Base-by-base conservation (phyloP, 164 flowering plant genomes). In the Saururus chinensis region DNA sequence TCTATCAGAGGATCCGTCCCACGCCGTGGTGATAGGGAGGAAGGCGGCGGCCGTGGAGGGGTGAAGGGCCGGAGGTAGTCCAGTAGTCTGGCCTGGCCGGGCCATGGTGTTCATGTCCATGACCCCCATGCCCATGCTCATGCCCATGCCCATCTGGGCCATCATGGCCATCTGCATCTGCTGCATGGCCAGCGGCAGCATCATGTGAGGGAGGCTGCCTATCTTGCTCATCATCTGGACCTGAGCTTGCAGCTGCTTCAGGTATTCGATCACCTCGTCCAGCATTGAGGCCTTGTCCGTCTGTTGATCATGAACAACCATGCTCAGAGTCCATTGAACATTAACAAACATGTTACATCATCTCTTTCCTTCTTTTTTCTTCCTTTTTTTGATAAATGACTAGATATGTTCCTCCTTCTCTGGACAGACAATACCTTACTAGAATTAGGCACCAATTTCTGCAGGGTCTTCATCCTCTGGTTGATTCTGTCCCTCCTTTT, bases 401-500 rank as follows among this genome's bases (percentile, higher is more conserved):
- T 45, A 45, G 17, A 12, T 12, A 45, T 45, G 49, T 45, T 45
- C 17, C 11, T 12, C 14, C 49, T 45, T 45, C 17, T 17, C 11
- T 45, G 49, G 49, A 45, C 14, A 45, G 14, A 9, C 11, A 51
- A 37, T 75, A 86, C 98, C 98, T 92, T 88, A 68, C 82, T 88
- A 54, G 96, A 86, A 70, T 84, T 88, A 16, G 97, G 97, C 63
- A 91, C 89, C 79, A 91, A 66, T 70, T 83, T 91, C 71, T 91
- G 97, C 66, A 91, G 67, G 9, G 92, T 80, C 80, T 88, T 88
- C 96, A 88, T 85, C 72, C 80, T 86, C 66, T 86, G 89, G 65
- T 91, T 91, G 60, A 91, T 91, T 78, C 79, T 82, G 73, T 88
- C 97, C 71, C 98, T 85, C 73, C 98, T 84, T 78, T 84, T 92